A percentile compares a stretch with the other conserved stretches of the same genome.
Evolutionary conservation across 306 rosid species (phyloP).

Genomic region (Gynostemma pentaphyllum): DNA sequence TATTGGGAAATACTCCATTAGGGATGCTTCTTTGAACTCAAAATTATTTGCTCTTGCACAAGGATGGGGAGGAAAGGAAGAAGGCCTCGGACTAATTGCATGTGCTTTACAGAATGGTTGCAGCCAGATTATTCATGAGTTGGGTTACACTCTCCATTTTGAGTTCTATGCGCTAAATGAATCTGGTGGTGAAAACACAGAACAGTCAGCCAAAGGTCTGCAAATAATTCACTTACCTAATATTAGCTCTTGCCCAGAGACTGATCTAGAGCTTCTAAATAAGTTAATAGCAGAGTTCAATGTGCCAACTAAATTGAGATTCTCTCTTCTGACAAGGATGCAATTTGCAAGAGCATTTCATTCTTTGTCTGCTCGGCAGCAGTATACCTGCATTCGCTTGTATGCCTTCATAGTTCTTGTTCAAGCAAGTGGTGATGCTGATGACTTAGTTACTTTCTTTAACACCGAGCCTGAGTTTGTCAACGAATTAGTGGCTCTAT

Average conservation of each 20-base stretch:
- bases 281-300: slow-evolving; percentile 64
- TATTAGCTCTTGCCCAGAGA: slow-evolving; percentile 47
- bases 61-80: slow-evolving; percentile 99
- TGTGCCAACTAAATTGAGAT: slow-evolving; percentile 68
- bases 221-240: slow-evolving; percentile 66
- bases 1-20: slow-evolving; percentile 70
- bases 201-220: slow-evolving; percentile 44
- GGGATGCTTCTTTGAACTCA: slow-evolving; percentile 73
- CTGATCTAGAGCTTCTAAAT: slow-evolving; percentile 71
- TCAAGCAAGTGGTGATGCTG: slow-evolving; percentile 82
- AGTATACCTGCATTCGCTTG: slow-evolving; percentile 82
- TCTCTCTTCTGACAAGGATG: slow-evolving; percentile 84
- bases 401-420: slow-evolving; percentile 87
- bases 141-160: slow-evolving; percentile 91
- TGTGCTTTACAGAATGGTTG: slow-evolving; percentile 57
- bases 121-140: slow-evolving; percentile 46
- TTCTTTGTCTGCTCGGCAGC: slow-evolving; percentile 68
- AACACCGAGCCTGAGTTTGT: slow-evolving; percentile 96
- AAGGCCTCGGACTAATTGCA: slow-evolving; percentile 91
- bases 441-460: slow-evolving; percentile 75
- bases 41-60: slow-evolving; percentile 85
- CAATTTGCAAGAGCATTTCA: slow-evolving; percentile 94
- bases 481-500: slow-evolving; percentile 71
- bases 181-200: slow-evolving; percentile 28
- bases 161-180: slow-evolving; percentile 80